phyloP scores from a whole-genome alignment of 208 protist species.

The Acanthamoeba royreba region DNA sequence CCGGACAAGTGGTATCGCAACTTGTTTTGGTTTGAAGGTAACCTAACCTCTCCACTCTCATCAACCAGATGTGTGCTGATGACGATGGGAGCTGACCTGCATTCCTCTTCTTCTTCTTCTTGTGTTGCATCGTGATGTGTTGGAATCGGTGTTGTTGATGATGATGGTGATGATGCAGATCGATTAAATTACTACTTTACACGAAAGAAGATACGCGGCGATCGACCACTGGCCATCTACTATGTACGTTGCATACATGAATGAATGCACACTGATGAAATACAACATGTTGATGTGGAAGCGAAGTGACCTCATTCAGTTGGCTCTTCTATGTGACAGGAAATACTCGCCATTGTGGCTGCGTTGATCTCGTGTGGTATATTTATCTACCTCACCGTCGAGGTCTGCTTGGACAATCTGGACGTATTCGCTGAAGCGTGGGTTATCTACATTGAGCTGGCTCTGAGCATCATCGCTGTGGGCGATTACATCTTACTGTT shows the following conservation, averaged over 20 bases:
- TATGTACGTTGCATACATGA: not conserved
- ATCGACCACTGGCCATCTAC: not conserved
- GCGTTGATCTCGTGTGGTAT: not conserved
- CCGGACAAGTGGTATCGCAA: not conserved
- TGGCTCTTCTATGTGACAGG: not conserved
- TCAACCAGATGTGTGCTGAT: not conserved
- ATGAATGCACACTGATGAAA: not conserved
- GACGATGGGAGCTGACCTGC: not conserved
- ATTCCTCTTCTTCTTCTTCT: not conserved
- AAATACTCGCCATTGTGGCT: not conserved
- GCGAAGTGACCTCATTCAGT: not conserved
- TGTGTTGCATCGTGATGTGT: too few species aligned
- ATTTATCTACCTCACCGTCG: constrained; percentile 1
- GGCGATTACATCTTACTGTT: not conserved
- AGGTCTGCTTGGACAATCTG: not conserved
- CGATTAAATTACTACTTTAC: not conserved
- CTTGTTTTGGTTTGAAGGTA: not conserved
- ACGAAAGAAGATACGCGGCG: not conserved
- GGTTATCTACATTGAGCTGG: constrained; percentile 4
- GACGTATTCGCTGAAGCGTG: not conserved
- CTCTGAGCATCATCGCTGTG: not conserved
- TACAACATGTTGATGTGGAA: not conserved
- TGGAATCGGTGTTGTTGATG: too few species aligned
- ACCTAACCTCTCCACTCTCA: too few species aligned
- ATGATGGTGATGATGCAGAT: too few species aligned